phyloP scores from a whole-genome alignment of 768 basidiomycete genomes.

The Suillus spraguei region DNA sequence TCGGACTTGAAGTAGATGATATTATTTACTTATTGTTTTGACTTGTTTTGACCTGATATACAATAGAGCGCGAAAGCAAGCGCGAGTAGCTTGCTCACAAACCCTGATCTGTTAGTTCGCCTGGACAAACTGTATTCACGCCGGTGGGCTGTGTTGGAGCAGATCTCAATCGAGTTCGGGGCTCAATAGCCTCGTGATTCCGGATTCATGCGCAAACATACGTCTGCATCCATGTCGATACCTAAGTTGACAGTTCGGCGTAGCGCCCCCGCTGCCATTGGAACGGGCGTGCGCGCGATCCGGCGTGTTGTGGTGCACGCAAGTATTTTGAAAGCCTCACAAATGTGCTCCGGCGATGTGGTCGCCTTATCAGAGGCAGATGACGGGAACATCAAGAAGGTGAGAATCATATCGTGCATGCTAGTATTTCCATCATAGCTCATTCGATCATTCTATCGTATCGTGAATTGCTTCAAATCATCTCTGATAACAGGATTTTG shows the following conservation, averaged over 20 bases:
- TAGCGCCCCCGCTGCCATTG: neutral
- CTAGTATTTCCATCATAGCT: slow-evolving; percentile 11
- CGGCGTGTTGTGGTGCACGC: slow-evolving; percentile 66
- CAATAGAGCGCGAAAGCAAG: neutral
- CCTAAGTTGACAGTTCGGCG: slow-evolving; percentile 4
- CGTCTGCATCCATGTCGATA: slow-evolving; percentile 6
- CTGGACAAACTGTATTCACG: neutral
- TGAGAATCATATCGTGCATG: slow-evolving; percentile 27
- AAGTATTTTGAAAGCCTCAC: slow-evolving; percentile 60
- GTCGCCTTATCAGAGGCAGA: slow-evolving; percentile 53
- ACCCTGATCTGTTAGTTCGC: neutral
- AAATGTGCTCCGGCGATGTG: slow-evolving; percentile 70
- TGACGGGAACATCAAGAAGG: slow-evolving; percentile 35
- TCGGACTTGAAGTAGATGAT: neutral
- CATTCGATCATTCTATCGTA: slow-evolving; percentile 11
- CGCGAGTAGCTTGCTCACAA: neutral
- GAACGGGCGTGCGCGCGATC: slow-evolving; percentile 42
- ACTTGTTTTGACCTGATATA: neutral
- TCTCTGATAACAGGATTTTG: slow-evolving; percentile 49
- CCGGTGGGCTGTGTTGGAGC: neutral
- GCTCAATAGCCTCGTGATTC: neutral
- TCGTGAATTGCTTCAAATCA: slow-evolving; percentile 20
- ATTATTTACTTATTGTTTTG: neutral
- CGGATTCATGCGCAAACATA: neutral
- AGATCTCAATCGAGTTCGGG: neutral